A percentile compares a stretch with the other conserved stretches of the same genome.
phyloP scores from a whole-genome alignment of 164 flowering plant species.

The Akebia trifoliata region DNA sequence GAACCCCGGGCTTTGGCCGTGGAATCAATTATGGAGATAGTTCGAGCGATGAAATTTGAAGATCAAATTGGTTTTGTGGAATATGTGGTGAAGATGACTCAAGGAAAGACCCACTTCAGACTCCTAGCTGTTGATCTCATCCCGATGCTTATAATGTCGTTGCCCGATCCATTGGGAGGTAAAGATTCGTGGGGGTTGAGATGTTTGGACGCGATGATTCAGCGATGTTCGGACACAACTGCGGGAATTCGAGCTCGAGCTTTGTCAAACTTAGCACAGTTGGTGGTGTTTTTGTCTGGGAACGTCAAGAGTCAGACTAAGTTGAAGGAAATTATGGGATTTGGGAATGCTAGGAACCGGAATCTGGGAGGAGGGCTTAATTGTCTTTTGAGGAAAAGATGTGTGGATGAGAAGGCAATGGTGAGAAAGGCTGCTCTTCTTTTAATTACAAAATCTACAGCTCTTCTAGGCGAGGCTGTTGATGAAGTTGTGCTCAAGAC shows the following conservation, averaged over 20 bases:
- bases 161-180: constrained; percentile 38
- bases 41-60: constrained; percentile 46
- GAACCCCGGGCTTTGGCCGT: constrained; percentile 79
- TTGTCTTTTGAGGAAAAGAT: constrained; percentile 62
- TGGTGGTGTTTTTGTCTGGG: constrained; percentile 41
- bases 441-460: constrained; percentile 57
- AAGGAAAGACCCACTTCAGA: constrained; percentile 64
- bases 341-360: constrained; percentile 19
- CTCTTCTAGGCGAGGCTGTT: constrained; percentile 44
- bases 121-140: constrained; percentile 75
- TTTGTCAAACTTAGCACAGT: constrained; percentile 65
- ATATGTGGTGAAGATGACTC: constrained; percentile 70
- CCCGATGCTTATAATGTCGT: constrained; percentile 33
- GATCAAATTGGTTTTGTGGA: constrained; percentile 67
- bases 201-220: constrained; percentile 59
- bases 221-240: constrained; percentile 66
- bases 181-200: constrained; percentile 47
- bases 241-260: constrained; percentile 80
- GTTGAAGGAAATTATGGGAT: constrained; percentile 50
- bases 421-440: constrained; percentile 84
- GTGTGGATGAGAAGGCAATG: constrained; percentile 90
- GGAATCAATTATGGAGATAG: constrained; percentile 74
- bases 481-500: constrained; percentile 65
- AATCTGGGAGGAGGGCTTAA: constrained; percentile 30
- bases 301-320: constrained; percentile 22